These are phyloP conservation scores for Secale cereale DNA, from an alignment of 176 grass and related monocot species.

Conservation along the genomic window DNA sequence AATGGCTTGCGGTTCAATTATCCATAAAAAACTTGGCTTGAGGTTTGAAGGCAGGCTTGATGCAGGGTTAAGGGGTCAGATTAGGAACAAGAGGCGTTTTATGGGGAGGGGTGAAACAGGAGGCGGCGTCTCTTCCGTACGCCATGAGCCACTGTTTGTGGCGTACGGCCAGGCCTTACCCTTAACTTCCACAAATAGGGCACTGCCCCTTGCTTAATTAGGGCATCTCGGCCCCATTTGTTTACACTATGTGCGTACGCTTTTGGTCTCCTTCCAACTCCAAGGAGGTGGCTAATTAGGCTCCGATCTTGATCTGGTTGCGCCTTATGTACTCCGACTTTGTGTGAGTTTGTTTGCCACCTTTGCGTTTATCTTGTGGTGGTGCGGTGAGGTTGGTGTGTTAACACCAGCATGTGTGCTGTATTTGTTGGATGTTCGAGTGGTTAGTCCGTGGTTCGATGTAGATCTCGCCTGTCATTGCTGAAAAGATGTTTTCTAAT, in stretches of 20 bases:
- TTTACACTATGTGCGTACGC: not conserved
- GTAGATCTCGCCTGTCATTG: not conserved
- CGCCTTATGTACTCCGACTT: not conserved
- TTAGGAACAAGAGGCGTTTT: constrained; percentile 15
- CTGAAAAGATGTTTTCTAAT: not conserved
- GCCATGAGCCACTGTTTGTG: constrained; percentile 22
- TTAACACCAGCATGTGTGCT: not conserved
- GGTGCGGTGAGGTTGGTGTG: not conserved
- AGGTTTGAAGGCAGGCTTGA: not conserved
- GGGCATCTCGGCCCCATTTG: not conserved
- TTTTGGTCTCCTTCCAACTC: not conserved
- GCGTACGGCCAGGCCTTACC: no score
- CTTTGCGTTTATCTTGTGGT: not conserved
- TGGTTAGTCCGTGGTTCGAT: not conserved
- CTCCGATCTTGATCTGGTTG: not conserved
- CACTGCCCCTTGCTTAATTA: not conserved
- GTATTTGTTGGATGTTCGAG: not conserved
- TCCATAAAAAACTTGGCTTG: not conserved
- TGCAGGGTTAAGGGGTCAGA: constrained; percentile 14
- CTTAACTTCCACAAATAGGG: no score
- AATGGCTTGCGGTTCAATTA: not conserved
- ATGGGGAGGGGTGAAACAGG: not conserved
- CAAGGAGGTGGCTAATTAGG: not conserved
- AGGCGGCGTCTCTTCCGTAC: constrained; percentile 14
- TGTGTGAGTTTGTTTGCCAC: not conserved